These are phyloP conservation scores for Beauveria sp. DNA, from an alignment of 2,329 filamentous ascomycete genomes.

Conservation along the genomic window DNA sequence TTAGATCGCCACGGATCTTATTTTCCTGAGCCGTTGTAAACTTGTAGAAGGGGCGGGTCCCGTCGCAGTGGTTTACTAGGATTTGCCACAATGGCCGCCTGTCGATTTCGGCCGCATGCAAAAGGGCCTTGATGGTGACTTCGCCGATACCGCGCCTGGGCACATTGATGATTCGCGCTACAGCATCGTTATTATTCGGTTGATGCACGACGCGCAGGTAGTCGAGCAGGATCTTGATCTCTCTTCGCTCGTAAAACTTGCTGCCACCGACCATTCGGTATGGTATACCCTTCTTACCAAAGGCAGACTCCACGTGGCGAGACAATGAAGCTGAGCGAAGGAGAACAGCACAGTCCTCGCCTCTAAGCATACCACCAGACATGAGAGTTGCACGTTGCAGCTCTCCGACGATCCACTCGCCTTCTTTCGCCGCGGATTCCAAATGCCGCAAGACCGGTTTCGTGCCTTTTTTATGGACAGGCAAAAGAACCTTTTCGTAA, in stretches of 20 bases:
- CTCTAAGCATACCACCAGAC: conserved; percentile 64
- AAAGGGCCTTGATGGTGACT: conserved; percentile 62
- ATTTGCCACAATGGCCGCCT: conserved; percentile 69
- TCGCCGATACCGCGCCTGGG: conserved; percentile 78
- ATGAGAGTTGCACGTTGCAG: conserved; percentile 63
- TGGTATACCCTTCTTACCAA: conserved; percentile 73
- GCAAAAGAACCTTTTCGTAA: conserved; percentile 70
- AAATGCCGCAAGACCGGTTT: conserved; percentile 74
- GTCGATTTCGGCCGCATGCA: conserved; percentile 67
- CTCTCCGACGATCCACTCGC: conserved; percentile 81
- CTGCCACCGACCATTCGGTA: conserved; percentile 89
- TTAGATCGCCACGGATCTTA: conserved; percentile 43
- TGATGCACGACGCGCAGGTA: conserved; percentile 82
- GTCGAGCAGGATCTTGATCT: conserved; percentile 81
- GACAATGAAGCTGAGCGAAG: conserved; percentile 80
- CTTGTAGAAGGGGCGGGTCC: conserved; percentile 38
- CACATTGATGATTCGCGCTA: conserved; percentile 76
- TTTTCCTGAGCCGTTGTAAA: conserved; percentile 45
- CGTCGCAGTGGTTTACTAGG: conserved; percentile 49
- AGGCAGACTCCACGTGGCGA: conserved; percentile 72
- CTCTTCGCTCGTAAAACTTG: conserved; percentile 84
- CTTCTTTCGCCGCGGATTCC: conserved; percentile 63
- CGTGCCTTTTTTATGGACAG: conserved; percentile 74
- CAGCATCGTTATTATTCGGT: conserved; percentile 78
- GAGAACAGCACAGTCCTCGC: conserved; percentile 77